Evolutionary conservation across 257 asterid genomes (phyloP), one percentile per base, ranked within the genome.

Genomic region (Phtheirospermum japonicum): DNA sequence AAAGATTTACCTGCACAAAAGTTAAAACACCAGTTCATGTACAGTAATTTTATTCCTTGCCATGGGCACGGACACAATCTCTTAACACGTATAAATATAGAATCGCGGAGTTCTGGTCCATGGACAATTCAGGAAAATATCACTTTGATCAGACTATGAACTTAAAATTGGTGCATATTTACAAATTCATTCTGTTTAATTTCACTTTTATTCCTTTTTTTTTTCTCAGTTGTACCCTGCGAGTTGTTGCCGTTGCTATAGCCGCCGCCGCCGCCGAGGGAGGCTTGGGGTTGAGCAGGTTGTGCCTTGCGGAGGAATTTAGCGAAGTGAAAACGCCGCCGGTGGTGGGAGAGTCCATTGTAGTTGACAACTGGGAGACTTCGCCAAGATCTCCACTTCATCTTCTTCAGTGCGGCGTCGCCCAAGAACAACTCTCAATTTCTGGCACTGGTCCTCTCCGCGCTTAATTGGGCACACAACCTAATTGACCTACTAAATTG

Each of bases 271-370:
- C 71, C 80, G 32, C 72, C 66, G 51, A 75, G 20, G 61, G 83
- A 83, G 59, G 86, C 75, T 56, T 78, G 90, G 12, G 82, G 79
- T 56, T 60, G 59, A 46, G 83, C 57, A 62, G 83, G 63, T 71
- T 69, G 87, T 58, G 73, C 76, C 82, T 82, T 87, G 71, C 90
- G 84, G 69, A 85, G 71, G 64, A 90, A 79, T 59, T 87, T 72
- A 12, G 78, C 58, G 75, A 83, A 90, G 48, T 69, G 79, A 58
- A 82, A 63, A 57, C 73, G 87, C 36, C 79, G 81, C 3, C 63
- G 81, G 46, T 69, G 83, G 31, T 57, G 50, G 19, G 46, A 17
- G 59, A 67, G 59, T 33, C 73, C 74, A 73, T 70, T 18, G 73
- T 57, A 65, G 42, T 64, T 50, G 64, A 69, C 67, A 63, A 73